Base-by-base conservation (phyloP, 257 asterid genomes). In the Primulina tabacum region DNA sequence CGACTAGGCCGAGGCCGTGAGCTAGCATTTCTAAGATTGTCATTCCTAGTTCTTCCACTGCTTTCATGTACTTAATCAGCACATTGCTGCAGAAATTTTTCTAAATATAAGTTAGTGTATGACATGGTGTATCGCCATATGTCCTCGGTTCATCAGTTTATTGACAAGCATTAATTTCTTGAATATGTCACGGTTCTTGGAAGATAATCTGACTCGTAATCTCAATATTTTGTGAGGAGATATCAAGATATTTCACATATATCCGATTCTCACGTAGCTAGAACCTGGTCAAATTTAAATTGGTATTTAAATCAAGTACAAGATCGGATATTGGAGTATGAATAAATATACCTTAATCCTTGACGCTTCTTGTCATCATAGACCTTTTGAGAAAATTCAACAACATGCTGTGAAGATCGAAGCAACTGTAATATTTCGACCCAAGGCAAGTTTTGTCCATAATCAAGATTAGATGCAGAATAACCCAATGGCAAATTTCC, bases 341-440 rank as follows among this genome's bases (percentile, higher is more conserved):
- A 1, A 35, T 7, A 35, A 35, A 60, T 62, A 17, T 63, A 64
- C 76, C 64, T 65, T 24, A 74, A 78, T 4, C 53, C 32, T 68
- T 70, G 79, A 26, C 66, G 68, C 32, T 59, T 47, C 7, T 43
- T 33, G 10, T 78, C 71, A 28, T 64, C 82, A 24, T 26, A 70
- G 26, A 70, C 82, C 60, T 61, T 61, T 11, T 29, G 28, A 1
- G 79, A 57, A 2, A 74, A 74, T 47, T 69, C 73, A 4, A 65
- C 38, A 32, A 74, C 71, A 57, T 70, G 75, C 38, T 70, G 55
- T 18, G 79, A 75, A 10, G 77, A 78, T 50, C 65, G 79, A 18
- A 78, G 74, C 60, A 74, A 53, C 71, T 70, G 79, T 64, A 70
- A 55, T 40, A 74, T 78, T 20, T 74, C 79, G 1, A 76, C 79